A percentile compares a stretch with the other conserved stretches of the same genome.
Conservation (phyloP, 306 rosid species). For the Abrus pulchellus region DNA sequence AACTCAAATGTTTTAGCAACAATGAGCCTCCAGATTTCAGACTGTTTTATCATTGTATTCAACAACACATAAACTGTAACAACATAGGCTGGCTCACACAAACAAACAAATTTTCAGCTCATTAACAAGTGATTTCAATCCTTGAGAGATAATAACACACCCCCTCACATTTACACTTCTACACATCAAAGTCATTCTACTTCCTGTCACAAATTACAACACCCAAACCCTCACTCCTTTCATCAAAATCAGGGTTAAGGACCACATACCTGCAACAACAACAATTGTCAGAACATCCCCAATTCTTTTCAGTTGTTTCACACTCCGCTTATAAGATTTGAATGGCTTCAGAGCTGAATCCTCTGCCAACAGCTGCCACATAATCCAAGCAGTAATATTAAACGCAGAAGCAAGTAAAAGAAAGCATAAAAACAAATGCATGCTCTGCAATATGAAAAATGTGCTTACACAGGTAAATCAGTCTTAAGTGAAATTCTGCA, state of each 20-base stretch:
- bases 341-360: constrained; percentile 76
- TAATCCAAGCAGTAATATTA: constrained; percentile 1
- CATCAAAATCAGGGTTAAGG: constrained; percentile 34
- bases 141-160: constrained; percentile 19
- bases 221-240: neutral
- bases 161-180: constrained; percentile 5
- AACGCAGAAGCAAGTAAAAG: constrained; percentile 28
- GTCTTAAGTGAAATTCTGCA: neutral
- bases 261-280: constrained; percentile 67
- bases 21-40: neutral
- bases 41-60: neutral
- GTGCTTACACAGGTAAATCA: neutral
- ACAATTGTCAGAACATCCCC: constrained; percentile 79
- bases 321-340: constrained; percentile 84
- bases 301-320: constrained; percentile 59
- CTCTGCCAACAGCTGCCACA: constrained; percentile 82
- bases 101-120: constrained; percentile 6
- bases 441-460: neutral
- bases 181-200: constrained; percentile 33
- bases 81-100: constrained; percentile 23
- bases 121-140: constrained; percentile 18
- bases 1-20: constrained; percentile 22
- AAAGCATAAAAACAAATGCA: neutral
- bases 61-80: neutral
- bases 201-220: constrained; percentile 32